Base-by-base conservation (phyloP, 352 stramenopile genomes). In the Phytopythium aichiense region DNA sequence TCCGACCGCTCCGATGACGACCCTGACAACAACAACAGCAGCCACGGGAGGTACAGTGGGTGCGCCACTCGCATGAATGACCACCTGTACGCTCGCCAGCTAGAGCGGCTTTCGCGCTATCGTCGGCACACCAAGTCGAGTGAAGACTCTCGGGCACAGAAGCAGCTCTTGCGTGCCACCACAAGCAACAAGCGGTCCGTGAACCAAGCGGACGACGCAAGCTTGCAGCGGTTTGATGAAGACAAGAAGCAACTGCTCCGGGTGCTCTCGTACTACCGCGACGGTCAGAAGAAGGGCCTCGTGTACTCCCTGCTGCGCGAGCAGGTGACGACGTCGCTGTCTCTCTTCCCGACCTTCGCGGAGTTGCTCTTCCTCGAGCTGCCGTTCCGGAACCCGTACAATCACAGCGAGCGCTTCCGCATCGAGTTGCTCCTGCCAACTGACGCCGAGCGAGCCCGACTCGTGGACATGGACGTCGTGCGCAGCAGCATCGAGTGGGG, bases 251-350 rank as follows among this genome's bases (percentile, higher is more conserved):
- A 98, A 56, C 71, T 95, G 35, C 66, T 98, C 46, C 86, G 90
- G 35, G 76, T 98, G 37, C 75, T 98, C 15, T 81, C 89, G 20
- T 94, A 95, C 71, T 98, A 98, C 71, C 87, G 94, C 56, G 93
- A 98, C 58, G 91, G 92, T 8, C 87, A 97, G 60, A 98, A 98
- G 69, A 96, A 97, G 56, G 81, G 85, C n/a, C 79, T 98, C 43
- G 86, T 98, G 56, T 90, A 95, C 54, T 77, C 77, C n/a, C 72
- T 98, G 28, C 72, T 98, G 28, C 81, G 87, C 15, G 79, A 95
- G 37, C 92, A 92, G 60, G 85, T 98, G 61, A 98, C 91, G 11
- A 95, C 79, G 9, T 72, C 84, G 23, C 70, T 98, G 16, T 69
- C 73, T 16, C 51, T 98, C 8, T 91, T 89, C 67, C 91, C 91